Evolutionary conservation across 2,329 filamentous ascomycete genomes (phyloP).

Genomic region (Aureobasidium sp.): DNA sequence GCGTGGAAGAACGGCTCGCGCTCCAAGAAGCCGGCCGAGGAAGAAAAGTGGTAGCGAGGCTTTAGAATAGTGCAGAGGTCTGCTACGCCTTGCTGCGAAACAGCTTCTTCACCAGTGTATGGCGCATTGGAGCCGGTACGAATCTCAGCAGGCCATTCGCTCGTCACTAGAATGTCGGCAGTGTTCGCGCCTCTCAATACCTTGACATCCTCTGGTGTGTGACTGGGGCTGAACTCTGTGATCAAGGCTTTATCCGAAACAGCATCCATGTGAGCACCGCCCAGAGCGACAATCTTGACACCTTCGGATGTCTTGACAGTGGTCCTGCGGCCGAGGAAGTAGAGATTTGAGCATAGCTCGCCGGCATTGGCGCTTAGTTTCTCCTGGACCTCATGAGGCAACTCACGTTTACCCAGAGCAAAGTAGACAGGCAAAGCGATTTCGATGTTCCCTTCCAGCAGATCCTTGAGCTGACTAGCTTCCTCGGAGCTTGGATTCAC

Average conservation of each 20-base stretch:
- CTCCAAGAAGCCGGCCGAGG: constrained; percentile 72
- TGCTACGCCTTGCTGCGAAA: constrained; percentile 60
- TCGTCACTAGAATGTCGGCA: constrained; percentile 81
- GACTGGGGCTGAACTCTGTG: constrained; percentile 20
- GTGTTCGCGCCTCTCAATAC: constrained; percentile 66
- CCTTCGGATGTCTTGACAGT: constrained; percentile 86
- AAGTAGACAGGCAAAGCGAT: constrained; percentile 88
- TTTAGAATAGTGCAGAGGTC: constrained; percentile 73
- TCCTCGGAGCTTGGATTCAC: constrained; percentile 32
- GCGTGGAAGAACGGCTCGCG: constrained; percentile 83
- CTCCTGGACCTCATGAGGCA: constrained; percentile 64
- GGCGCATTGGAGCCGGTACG: constrained; percentile 60
- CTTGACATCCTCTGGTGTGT: constrained; percentile 35
- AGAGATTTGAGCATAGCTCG: constrained; percentile 81
- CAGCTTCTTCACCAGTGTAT: constrained; percentile 38
- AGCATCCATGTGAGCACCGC: constrained; percentile 48
- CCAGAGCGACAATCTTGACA: constrained; percentile 77
- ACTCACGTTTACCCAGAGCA: constrained; percentile 64
- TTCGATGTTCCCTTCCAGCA: constrained; percentile 65
- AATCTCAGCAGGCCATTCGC: constrained; percentile 74
- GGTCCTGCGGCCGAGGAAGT: constrained; percentile 80
- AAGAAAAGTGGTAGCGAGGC: constrained; percentile 85
- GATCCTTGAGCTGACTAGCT: constrained; percentile 51
- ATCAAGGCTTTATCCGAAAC: constrained; percentile 60
- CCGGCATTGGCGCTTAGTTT: constrained; percentile 63